Conservation (phyloP, 106 monocot genomes). For the Iris macrosiphon region DNA sequence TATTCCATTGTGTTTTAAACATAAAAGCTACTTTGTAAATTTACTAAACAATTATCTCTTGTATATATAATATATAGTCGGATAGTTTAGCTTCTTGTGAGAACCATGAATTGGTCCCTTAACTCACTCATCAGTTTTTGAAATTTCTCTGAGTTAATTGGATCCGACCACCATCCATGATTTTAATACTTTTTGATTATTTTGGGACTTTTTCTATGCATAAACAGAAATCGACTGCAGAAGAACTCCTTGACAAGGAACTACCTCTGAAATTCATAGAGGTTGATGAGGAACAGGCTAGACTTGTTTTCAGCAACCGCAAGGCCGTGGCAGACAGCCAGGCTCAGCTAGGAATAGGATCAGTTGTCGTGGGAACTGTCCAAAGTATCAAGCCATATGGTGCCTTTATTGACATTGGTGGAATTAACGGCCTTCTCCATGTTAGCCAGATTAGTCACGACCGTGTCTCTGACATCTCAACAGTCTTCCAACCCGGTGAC, state of each 20-base stretch:
- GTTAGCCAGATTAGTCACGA: slow-evolving; percentile 99
- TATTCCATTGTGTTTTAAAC: no score
- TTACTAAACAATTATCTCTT: no score
- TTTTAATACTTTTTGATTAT: no score
- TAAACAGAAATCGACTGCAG: slow-evolving; percentile 70
- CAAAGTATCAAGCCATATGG: slow-evolving; percentile 97
- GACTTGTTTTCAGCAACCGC: slow-evolving; percentile 94
- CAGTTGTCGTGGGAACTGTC: slow-evolving; percentile 88
- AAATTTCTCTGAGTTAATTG: no score
- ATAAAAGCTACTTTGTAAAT: not conserved
- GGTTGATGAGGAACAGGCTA: slow-evolving; percentile 89
- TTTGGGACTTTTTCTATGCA: not conserved
- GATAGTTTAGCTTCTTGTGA: no score
- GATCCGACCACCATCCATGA: no score
- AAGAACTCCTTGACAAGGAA: slow-evolving; percentile 84
- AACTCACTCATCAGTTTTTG: no score
- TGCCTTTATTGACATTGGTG: slow-evolving; percentile 96
- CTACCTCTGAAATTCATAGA: slow-evolving; percentile 90
- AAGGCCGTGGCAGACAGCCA: slow-evolving; percentile 97
- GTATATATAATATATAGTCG: no score
- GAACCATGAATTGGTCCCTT: no score
- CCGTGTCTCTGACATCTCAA: slow-evolving; percentile 90
- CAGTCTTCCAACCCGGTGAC: slow-evolving; percentile 94
- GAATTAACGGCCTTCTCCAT: slow-evolving; percentile 95
- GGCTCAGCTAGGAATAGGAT: slow-evolving; percentile 97